Evolutionary conservation across 768 basidiomycete genomes (phyloP).

Genomic region (Pholiota molesta): DNA sequence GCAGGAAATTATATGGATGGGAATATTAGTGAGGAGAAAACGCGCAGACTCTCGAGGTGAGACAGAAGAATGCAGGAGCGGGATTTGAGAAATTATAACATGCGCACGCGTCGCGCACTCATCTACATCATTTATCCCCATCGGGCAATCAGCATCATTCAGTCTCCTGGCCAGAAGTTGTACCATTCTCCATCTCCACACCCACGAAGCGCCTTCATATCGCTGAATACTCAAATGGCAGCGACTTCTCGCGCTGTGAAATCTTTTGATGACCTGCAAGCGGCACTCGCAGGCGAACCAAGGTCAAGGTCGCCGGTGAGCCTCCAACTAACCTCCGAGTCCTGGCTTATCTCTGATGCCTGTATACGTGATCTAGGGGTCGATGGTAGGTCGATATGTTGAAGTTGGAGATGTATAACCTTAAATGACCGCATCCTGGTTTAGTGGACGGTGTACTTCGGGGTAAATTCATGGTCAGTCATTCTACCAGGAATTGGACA

Average conservation of each 20-base stretch:
- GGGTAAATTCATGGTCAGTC: conserved; percentile 86
- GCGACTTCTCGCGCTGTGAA: conserved; percentile 28
- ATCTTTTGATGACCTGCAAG: conserved; percentile 58
- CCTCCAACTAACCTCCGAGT: not conserved
- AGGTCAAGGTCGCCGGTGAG: conserved; percentile 93
- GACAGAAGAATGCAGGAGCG: too few relatives aligned
- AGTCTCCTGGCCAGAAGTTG: not conserved
- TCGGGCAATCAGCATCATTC: too few relatives aligned
- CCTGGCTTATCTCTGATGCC: conserved; percentile 4
- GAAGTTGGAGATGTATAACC: not conserved
- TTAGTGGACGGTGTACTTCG: conserved; percentile 91
- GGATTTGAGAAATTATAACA: too few relatives aligned
- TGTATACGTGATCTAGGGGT: conserved; percentile 39
- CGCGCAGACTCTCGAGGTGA: too few relatives aligned
- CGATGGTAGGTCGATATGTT: conserved; percentile 55
- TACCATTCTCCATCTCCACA: not conserved
- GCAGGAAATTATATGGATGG: too few relatives aligned
- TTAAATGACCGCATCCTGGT: not conserved
- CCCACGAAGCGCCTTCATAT: not conserved
- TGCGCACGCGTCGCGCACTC: too few relatives aligned
- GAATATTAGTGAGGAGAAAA: too few relatives aligned
- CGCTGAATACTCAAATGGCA: conserved; percentile 12
- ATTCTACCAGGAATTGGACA: not conserved
- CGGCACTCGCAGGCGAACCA: conserved; percentile 63
- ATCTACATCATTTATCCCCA: too few relatives aligned